Conservation (phyloP, 345 rosid species). For the Streptanthus diversifolius region DNA sequence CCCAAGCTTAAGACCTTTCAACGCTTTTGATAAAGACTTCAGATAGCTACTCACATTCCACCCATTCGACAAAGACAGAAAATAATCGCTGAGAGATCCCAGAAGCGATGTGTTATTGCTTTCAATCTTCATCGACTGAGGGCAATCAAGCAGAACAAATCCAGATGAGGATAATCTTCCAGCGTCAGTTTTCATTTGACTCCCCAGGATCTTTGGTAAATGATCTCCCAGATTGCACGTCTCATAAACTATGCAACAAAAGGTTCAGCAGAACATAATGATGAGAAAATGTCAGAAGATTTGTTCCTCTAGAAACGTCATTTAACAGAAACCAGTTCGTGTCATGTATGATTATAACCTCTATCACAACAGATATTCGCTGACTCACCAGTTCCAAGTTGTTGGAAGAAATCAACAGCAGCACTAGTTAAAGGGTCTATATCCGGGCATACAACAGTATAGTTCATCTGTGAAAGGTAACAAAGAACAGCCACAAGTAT, state of each 20-base stretch:
- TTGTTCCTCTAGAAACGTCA: background rate
- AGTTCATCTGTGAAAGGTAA: constrained; percentile 61
- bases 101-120: constrained; percentile 86
- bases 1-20: constrained; percentile 77
- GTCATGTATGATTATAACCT: background rate
- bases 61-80: constrained; percentile 94
- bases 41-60: constrained; percentile 96
- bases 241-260: constrained; percentile 70
- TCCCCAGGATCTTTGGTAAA: constrained; percentile 74
- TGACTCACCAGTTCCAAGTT: constrained; percentile 88
- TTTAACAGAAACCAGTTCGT: constrained; percentile 5
- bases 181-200: constrained; percentile 75
- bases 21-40: constrained; percentile 85
- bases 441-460: constrained; percentile 88
- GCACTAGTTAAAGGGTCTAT: constrained; percentile 91
- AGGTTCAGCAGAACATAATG: constrained; percentile 11
- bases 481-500: background rate
- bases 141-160: constrained; percentile 90
- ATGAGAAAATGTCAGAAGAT: background rate
- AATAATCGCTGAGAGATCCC: constrained; percentile 97
- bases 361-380: constrained; percentile 6
- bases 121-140: constrained; percentile 97
- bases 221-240: constrained; percentile 92
- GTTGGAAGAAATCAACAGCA: constrained; percentile 93
- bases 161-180: constrained; percentile 71